phyloP scores from a whole-genome alignment of 495 filamentous ascomycete genomes.

The Polyplosphaeria fusca region DNA sequence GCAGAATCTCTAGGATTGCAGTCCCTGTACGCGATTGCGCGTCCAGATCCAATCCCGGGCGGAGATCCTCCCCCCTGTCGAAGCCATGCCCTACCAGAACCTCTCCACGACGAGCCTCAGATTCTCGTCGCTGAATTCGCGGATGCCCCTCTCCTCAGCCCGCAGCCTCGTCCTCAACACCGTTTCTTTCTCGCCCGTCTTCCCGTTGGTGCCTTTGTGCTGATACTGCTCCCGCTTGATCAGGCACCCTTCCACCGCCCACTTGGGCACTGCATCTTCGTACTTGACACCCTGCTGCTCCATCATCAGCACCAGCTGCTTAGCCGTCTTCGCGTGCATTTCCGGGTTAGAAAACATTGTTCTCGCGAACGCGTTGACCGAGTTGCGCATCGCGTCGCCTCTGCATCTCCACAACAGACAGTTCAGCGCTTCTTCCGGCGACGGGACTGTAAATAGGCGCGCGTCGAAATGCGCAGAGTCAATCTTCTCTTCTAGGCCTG shows the following conservation, averaged over 20 bases:
- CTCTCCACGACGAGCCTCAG: slow-evolving; percentile 5
- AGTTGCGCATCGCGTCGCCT: slow-evolving; percentile 21
- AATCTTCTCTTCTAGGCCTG: neutral
- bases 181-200: slow-evolving; percentile 10
- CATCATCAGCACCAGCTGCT: slow-evolving; percentile 22
- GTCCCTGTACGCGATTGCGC: no score
- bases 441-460: slow-evolving; percentile 11
- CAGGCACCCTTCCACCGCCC: slow-evolving; percentile 21
- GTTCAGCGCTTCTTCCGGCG: slow-evolving; percentile 21
- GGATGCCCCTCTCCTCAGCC: slow-evolving; percentile 14
- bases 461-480: slow-evolving; percentile 20
- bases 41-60: no score
- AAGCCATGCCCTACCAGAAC: slow-evolving; percentile 10
- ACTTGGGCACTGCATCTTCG: slow-evolving; percentile 17
- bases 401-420: slow-evolving; percentile 25
- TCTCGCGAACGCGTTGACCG: slow-evolving; percentile 14
- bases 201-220: slow-evolving; percentile 21
- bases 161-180: slow-evolving; percentile 12
- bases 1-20: no score
- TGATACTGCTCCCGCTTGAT: slow-evolving; percentile 22
- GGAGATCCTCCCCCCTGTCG: no score
- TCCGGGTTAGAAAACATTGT: slow-evolving; percentile 13
- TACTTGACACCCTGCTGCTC: slow-evolving; percentile 8
- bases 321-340: slow-evolving; percentile 14
- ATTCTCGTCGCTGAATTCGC: slow-evolving; percentile 20